A percentile compares a stretch with the other conserved stretches of the same genome.
Conservation (phyloP, 2,329 filamentous ascomycete genomes). For the Coniella lustricola region DNA sequence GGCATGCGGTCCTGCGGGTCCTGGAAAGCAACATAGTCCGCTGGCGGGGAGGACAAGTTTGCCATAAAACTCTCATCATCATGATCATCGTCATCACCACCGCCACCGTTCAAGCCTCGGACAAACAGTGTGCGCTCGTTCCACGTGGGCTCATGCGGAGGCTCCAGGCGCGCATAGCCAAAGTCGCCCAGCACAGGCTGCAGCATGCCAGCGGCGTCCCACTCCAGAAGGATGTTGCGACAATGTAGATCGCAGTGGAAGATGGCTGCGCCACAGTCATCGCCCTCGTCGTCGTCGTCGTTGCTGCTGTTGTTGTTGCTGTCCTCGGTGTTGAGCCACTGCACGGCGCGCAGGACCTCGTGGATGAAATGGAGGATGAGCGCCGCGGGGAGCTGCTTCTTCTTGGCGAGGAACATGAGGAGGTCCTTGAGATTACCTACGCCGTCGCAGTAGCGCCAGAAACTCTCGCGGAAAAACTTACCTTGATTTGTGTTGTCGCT, state of each 20-base stretch:
- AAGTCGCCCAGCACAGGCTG: background rate
- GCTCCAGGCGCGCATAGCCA: background rate
- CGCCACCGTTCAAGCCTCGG: too few species aligned
- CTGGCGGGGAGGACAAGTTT: too few species aligned
- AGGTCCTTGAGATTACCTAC: background rate
- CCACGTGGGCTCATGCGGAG: background rate
- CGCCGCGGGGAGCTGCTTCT: background rate
- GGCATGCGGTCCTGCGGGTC: too few species aligned
- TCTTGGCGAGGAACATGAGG: background rate
- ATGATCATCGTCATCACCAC: too few species aligned
- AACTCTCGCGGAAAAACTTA: background rate
- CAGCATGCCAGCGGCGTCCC: background rate
- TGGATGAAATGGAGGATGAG: background rate
- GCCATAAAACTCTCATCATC: too few species aligned
- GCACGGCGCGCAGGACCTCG: background rate
- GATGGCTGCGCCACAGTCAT: too few species aligned
- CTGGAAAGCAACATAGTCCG: too few species aligned
- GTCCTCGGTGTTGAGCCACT: background rate
- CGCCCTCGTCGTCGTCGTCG: background rate
- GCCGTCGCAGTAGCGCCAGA: background rate
- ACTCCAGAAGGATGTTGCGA: background rate
- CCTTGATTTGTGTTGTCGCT: background rate
- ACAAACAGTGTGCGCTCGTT: background rate
- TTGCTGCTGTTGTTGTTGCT: too few species aligned
- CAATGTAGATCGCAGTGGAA: background rate